Base-by-base conservation (phyloP, 257 asterid species). In the Galeopsis tetrahit region DNA sequence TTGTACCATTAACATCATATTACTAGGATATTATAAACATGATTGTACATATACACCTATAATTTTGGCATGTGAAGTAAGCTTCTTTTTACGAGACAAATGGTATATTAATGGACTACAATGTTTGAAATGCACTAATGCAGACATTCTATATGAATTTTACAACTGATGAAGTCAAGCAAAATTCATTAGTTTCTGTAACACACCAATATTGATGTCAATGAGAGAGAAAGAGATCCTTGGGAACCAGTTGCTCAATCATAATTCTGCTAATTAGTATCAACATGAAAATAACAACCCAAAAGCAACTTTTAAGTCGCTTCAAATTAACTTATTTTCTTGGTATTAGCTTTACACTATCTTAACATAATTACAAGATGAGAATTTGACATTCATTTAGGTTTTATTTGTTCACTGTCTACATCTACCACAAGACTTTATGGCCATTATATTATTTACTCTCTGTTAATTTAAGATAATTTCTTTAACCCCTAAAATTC, bases 311-410 rank as follows among this genome's bases (percentile, higher is more conserved):
- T 44, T 61, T 35, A 21, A 7, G 42, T 15, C 34, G 31, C 11
- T 71, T 32, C 55, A 72, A 44, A 36, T 51, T 62, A 51, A 63
- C n/a, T 73, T 40, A 40, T 63, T 9, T 43, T 56, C 15, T 39
- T 73, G 15, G 36, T 38, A 38, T 49, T 49, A 61, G 42, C 62
- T 61, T 15, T 48, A 61, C 9, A 31, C 48, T 7, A 35, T 10
- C 34, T 55, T 5, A 21, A 36, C 52, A 66, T 66, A 4, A 31
- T 11, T 5, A 70, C 40, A 72, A 46, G 63, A 35, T 48, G 43
- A 61, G 17, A 51, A 32, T 48, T 46, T 72, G 55, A 63, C 10
- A 62, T 57, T 46, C 49, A 70, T 43, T 33, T 62, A 59, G 56
- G 38, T 42, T 38, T 38, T 51, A 72, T 11, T 51, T 34, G 4